Evolutionary conservation across 495 filamentous ascomycete genomes (phyloP), one percentile per base, ranked within the genome.

Genomic region (Penicillium daleae): DNA sequence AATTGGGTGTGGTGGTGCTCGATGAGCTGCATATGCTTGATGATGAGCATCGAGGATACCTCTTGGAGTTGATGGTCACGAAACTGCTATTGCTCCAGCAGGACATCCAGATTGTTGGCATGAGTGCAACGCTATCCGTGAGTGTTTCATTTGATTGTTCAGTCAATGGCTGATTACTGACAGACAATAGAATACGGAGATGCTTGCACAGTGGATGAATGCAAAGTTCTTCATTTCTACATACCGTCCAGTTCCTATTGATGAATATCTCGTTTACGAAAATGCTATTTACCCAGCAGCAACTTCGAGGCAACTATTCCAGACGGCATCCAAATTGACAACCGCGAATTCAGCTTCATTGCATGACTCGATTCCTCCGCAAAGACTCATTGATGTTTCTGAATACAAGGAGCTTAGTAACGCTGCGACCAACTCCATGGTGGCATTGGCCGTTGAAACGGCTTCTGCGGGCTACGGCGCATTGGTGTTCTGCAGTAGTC

Each of bases 1-100:
- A 87, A 13, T 73, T 93, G 50, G 86, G 83, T 27, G 76, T 87
- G 22, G 86, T 93, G 31, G 90, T 93, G 9, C 76, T 95, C 17
- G 91, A 93, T 69, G 91, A 93, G 68, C 74, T 92, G 4, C 91
- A 95, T 64, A 92, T 95, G 90, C 78, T 95, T 19, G 87, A 90
- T 60, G 91, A 93, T 70, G 87, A 89, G 37, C 83, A 86, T 66
- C 86, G 91, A n/a, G 91, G 91, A 6, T 93, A 92, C 66, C 80
- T 93, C 0, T 77, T 95, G 56, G 91, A 95, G 71, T 74, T 93
- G n/a, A 85, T 93, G 77, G 85, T 88, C 6, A 90, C 91, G 4
- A 95, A 95, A 62, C 68, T 93, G 26, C 72, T 93, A 7, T 83
- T 89, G 55, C 76, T 93, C 12, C 88, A 85, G 42, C 83, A 89